Conservation (phyloP, 2,329 filamentous ascomycete species). For the Monilinia fructigena region DNA sequence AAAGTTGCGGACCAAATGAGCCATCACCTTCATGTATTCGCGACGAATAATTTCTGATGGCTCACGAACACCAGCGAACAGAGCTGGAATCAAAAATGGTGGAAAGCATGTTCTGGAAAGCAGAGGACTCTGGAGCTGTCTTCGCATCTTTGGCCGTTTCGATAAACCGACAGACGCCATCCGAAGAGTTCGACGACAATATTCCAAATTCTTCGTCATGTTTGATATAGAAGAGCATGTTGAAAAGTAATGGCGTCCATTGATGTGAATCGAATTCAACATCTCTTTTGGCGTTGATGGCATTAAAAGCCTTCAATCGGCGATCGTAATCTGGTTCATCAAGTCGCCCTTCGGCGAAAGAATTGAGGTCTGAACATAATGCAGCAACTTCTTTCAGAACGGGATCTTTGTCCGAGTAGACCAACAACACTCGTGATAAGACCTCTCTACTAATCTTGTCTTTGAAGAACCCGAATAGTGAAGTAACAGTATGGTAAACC, state of each 20-base stretch:
- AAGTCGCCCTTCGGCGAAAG: constrained; percentile 68
- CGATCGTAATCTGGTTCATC: constrained; percentile 87
- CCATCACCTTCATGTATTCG: constrained; percentile 78
- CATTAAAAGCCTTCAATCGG: constrained; percentile 72
- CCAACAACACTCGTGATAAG: constrained; percentile 69
- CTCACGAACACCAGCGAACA: constrained; percentile 75
- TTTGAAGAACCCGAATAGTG: constrained; percentile 87
- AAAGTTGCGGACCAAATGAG: constrained; percentile 71
- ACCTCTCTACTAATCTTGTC: constrained; percentile 74
- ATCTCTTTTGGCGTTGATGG: constrained; percentile 64
- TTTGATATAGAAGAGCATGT: constrained; percentile 82
- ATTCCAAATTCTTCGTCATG: constrained; percentile 88
- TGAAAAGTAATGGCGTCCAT: constrained; percentile 86
- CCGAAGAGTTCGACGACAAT: constrained; percentile 74
- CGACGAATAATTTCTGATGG: constrained; percentile 78
- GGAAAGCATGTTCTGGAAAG: constrained; percentile 59
- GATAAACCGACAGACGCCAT: constrained; percentile 76
- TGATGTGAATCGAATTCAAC: constrained; percentile 63
- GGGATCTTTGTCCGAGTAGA: constrained; percentile 64
- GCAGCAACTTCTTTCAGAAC: constrained; percentile 61
- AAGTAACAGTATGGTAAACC: constrained; percentile 72
- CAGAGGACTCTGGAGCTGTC: constrained; percentile 45
- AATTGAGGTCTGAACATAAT: constrained; percentile 78
- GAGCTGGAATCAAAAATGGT: constrained; percentile 67
- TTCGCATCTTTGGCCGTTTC: constrained; percentile 55